Evolutionary conservation across 768 basidiomycete genomes (phyloP).

Genomic region (Zangia roseola): DNA sequence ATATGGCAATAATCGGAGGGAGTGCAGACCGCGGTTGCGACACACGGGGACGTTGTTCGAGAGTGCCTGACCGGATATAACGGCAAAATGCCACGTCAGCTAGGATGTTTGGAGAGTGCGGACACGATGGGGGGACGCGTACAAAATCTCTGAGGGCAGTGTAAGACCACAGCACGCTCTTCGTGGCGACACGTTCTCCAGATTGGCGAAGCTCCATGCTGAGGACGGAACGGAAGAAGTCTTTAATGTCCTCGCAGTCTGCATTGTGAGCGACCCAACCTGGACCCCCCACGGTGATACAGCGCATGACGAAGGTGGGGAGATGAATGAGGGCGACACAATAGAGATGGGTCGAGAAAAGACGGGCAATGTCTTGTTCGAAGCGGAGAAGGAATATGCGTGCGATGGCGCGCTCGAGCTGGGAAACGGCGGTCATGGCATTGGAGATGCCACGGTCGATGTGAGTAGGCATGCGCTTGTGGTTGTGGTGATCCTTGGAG

Average conservation of each 20-base stretch:
- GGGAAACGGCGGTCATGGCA: conserved; percentile 59
- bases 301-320: conserved; percentile 66
- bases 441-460: conserved; percentile 54
- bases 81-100: conserved; percentile 3
- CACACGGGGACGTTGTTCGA: conserved; percentile 71
- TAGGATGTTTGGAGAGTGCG: background rate
- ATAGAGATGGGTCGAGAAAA: conserved; percentile 70
- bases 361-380: conserved; percentile 71
- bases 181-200: conserved; percentile 75
- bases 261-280: conserved; percentile 70
- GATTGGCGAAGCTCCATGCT: conserved; percentile 78
- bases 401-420: conserved; percentile 67
- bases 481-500: conserved; percentile 30
- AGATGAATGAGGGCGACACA: conserved; percentile 62
- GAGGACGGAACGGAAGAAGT: conserved; percentile 67
- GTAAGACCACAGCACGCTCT: conserved; percentile 78
- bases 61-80: conserved; percentile 46
- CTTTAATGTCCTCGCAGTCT: conserved; percentile 68
- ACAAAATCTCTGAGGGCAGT: conserved; percentile 76
- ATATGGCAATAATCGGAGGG: conserved; percentile 60
- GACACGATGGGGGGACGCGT: conserved; percentile 28
- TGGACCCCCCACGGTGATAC: conserved; percentile 58
- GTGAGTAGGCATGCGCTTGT: conserved; percentile 44
- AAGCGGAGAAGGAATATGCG: conserved; percentile 66
- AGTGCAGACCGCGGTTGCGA: conserved; percentile 62